These are phyloP conservation scores for Solanum appendiculatum DNA, from an alignment of 257 asterid species.

Conservation along the genomic window DNA sequence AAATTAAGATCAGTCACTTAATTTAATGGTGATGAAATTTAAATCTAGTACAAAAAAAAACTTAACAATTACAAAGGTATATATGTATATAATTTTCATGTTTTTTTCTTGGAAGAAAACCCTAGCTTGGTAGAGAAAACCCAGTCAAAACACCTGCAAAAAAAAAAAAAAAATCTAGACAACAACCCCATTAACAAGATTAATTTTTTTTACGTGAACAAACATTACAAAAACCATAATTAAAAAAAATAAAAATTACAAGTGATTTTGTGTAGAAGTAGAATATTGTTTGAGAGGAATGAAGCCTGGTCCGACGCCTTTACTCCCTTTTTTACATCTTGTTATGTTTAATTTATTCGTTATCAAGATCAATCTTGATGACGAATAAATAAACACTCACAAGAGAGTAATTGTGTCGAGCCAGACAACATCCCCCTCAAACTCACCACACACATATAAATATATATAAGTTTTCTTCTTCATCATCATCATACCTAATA, in stretches of 20 bases:
- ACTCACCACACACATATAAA: slow-evolving; percentile 3
- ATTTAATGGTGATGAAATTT: neutral
- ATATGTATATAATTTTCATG: neutral
- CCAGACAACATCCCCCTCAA: slow-evolving; percentile 69
- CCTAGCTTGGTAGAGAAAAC: neutral
- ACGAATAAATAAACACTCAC: neutral
- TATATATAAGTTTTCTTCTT: neutral
- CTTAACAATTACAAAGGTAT: neutral
- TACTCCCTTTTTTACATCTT: neutral
- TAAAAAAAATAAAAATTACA: neutral
- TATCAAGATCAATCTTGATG: neutral
- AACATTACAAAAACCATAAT: neutral
- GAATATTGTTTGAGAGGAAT: slow-evolving; percentile 24
- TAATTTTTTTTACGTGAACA: neutral
- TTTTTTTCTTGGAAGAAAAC: neutral
- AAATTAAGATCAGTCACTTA: neutral
- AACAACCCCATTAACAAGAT: neutral
- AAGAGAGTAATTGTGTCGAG: slow-evolving; percentile 1
- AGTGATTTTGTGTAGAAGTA: neutral
- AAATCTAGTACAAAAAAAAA: neutral
- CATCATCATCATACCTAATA: neutral
- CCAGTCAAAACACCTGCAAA: neutral
- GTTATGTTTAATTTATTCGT: neutral
- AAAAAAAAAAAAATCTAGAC: neutral
- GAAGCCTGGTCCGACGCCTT: slow-evolving; percentile 15